These are phyloP conservation scores for Thalassiosira profunda DNA, from an alignment of 108 stramenopile species.

Conservation along the genomic window DNA sequence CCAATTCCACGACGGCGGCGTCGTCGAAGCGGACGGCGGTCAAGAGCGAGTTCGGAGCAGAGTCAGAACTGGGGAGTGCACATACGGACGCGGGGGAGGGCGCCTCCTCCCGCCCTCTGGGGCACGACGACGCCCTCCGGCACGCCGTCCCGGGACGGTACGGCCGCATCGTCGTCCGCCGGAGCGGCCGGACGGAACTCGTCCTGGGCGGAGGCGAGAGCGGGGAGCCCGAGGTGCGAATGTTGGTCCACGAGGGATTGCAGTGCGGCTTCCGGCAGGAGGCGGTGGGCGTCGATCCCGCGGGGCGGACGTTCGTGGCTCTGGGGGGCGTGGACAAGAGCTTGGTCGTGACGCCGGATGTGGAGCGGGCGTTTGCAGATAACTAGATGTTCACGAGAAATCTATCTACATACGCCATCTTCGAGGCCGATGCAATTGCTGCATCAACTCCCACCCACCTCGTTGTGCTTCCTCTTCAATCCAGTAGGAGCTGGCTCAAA, in stretches of 20 bases:
- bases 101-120: no score
- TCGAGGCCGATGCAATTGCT: no score
- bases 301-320: slow-evolving; percentile 53
- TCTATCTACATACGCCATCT: no score
- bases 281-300: slow-evolving; percentile 76
- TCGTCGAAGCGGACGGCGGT: no score
- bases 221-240: slow-evolving; percentile 45
- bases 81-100: no score
- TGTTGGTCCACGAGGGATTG: slow-evolving; percentile 84
- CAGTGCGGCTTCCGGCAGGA: slow-evolving; percentile 84
- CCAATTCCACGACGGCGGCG: no score
- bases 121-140: slow-evolving; percentile 75
- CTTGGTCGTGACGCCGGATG: slow-evolving; percentile 81
- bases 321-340: slow-evolving; percentile 81
- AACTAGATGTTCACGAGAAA: not conserved
- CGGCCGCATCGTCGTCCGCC: slow-evolving; percentile 78
- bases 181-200: slow-evolving; percentile 85
- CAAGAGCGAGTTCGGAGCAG: no score
- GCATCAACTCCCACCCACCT: no score
- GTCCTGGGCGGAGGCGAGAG: slow-evolving; percentile 65
- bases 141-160: slow-evolving; percentile 64
- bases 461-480: no score
- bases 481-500: no score
- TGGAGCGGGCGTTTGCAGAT: slow-evolving; percentile 50
- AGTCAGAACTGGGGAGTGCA: no score